Evolutionary conservation across 2,329 filamentous ascomycete genomes (phyloP).

Genomic region (Diaporthe sp.): DNA sequence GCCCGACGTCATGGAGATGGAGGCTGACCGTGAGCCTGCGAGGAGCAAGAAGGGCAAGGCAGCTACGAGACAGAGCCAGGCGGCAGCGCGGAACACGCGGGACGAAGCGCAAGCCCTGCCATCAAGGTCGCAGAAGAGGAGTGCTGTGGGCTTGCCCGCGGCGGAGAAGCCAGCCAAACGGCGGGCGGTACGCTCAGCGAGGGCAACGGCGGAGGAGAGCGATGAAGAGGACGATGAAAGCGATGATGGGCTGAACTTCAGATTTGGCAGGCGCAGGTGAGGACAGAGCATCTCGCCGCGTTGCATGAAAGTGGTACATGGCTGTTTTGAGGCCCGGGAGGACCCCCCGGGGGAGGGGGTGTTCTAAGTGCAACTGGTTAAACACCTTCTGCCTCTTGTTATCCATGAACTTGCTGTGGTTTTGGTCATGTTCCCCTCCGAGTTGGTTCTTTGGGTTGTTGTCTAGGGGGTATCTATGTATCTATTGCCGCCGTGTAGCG

Average conservation of each 20-base stretch:
- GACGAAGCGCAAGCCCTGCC: conserved; percentile 46
- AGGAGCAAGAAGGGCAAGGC: conserved; percentile 51
- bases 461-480: not conserved
- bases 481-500: conserved; percentile 15
- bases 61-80: conserved; percentile 47
- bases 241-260: conserved; percentile 70
- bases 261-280: conserved; percentile 65
- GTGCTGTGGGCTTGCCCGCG: conserved; percentile 49
- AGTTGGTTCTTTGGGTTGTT: not conserved
- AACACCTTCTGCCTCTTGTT: not conserved
- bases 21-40: conserved; percentile 42
- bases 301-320: not conserved
- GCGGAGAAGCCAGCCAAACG: conserved; percentile 54
- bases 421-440: not conserved
- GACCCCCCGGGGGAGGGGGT: not conserved
- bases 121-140: conserved; percentile 35
- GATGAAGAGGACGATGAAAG: conserved; percentile 58
- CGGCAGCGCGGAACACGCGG: conserved; percentile 43
- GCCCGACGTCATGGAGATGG: conserved; percentile 43
- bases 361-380: too few species aligned
- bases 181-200: conserved; percentile 44
- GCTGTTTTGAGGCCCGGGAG: not conserved
- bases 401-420: not conserved
- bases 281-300: not conserved
- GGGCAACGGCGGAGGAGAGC: conserved; percentile 46